Conservation (phyloP, 2,329 filamentous ascomycete species). For the Emergomyces pasteurianus region DNA sequence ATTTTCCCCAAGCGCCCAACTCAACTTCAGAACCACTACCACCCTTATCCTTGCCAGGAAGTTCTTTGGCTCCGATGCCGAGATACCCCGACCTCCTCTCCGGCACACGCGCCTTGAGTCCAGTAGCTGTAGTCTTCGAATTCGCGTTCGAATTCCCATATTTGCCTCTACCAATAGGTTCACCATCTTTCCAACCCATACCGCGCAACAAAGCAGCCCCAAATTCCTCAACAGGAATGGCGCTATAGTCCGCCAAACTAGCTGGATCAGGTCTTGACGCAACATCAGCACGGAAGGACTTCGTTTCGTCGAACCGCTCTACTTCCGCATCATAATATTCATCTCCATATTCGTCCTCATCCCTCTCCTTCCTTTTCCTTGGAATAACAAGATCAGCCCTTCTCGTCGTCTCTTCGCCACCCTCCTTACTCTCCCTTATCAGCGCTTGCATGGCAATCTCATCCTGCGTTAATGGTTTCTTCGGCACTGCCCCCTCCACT, state of each 20-base stretch:
- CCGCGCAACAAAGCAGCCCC: conserved; percentile 79
- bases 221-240: conserved; percentile 88
- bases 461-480: conserved; percentile 42
- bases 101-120: conserved; percentile 49
- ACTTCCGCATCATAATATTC: conserved; percentile 35
- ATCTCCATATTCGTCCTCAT: conserved; percentile 14
- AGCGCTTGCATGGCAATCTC: conserved; percentile 56
- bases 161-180: conserved; percentile 45
- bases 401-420: conserved; percentile 12
- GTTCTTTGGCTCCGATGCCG: conserved; percentile 78
- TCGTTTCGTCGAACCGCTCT: conserved; percentile 30
- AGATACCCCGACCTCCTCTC: conserved; percentile 66
- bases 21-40: conserved; percentile 47
- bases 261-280: conserved; percentile 60
- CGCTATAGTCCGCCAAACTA: conserved; percentile 71
- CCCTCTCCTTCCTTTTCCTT: conserved; percentile 18
- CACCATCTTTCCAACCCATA: conserved; percentile 83
- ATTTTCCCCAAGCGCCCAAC: conserved; percentile 67
- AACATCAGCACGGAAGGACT: conserved; percentile 60
- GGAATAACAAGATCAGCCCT: conserved; percentile 44
- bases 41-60: conserved; percentile 37
- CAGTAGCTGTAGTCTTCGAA: conserved; percentile 28
- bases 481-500: conserved; percentile 15
- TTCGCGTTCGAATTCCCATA: conserved; percentile 31
- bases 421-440: conserved; percentile 41